Evolutionary conservation across 176 grass and related monocot species (phyloP).

Genomic region (Lolium multiflorum): DNA sequence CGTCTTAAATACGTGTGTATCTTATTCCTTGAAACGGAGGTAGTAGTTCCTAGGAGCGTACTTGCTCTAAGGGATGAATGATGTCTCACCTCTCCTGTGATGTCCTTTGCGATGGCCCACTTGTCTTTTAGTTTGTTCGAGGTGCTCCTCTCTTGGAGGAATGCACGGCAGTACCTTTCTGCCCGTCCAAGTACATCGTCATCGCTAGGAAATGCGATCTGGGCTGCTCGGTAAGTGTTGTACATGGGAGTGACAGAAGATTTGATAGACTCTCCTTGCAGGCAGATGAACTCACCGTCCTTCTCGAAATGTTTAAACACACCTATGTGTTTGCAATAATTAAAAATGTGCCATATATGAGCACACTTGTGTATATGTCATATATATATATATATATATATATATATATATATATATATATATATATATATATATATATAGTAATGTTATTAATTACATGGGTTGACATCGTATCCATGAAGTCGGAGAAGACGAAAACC

Average conservation of each 20-base stretch:
- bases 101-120: slow-evolving; percentile 63
- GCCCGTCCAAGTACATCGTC: slow-evolving; percentile 24
- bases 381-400: too few species aligned
- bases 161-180: slow-evolving; percentile 18
- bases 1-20: too few species aligned
- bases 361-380: too few species aligned
- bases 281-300: slow-evolving; percentile 51
- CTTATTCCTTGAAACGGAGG: too few species aligned
- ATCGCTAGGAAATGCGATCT: slow-evolving; percentile 48
- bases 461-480: slow-evolving; percentile 53
- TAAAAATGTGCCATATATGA: not conserved
- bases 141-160: slow-evolving; percentile 42
- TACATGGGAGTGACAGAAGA: slow-evolving; percentile 46
- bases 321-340: not conserved
- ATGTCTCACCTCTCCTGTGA: slow-evolving; percentile 51
- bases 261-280: slow-evolving; percentile 20
- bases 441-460: too few species aligned
- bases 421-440: too few species aligned
- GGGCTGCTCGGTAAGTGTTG: slow-evolving; percentile 56
- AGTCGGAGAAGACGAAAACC: slow-evolving; percentile 57
- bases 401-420: too few species aligned
- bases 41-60: too few species aligned
- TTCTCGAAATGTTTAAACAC: slow-evolving; percentile 54
- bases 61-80: not conserved
- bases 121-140: slow-evolving; percentile 56